Percentiles rank a stretch among this genome's conserved stretches.
Conservation (phyloP, 306 rosid species). For the Cicer pinnatifidum region DNA sequence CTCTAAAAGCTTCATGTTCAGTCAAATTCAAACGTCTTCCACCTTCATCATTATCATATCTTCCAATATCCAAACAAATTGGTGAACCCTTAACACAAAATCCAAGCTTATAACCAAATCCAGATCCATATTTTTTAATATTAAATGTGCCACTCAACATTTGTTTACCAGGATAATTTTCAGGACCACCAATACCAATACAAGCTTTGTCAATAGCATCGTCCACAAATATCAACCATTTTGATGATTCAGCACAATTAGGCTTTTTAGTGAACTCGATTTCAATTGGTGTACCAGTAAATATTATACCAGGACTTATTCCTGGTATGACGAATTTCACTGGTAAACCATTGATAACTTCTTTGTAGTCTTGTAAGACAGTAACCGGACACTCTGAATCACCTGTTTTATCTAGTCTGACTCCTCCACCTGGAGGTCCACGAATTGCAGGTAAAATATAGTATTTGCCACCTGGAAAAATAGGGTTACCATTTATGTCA, state of each 20-base stretch:
- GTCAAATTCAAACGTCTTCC: constrained; percentile 33
- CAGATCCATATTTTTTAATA: background rate
- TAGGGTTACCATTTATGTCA: background rate
- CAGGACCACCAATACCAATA: constrained; percentile 59
- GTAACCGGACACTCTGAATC: background rate
- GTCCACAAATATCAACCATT: constrained; percentile 21
- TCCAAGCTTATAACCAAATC: background rate
- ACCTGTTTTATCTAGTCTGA: background rate
- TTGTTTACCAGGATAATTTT: constrained; percentile 9
- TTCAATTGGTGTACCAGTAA: constrained; percentile 23
- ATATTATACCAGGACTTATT: background rate
- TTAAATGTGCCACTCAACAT: background rate
- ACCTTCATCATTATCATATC: background rate
- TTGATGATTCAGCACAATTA: background rate
- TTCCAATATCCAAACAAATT: constrained; percentile 36
- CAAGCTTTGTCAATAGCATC: background rate
- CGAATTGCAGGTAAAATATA: background rate
- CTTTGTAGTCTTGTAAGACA: background rate
- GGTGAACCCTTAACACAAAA: constrained; percentile 1
- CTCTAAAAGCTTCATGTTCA: background rate
- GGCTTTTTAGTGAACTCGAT: background rate
- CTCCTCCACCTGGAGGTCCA: constrained; percentile 31
- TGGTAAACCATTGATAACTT: background rate
- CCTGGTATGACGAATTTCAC: background rate
- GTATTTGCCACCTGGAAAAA: background rate